phyloP scores from a whole-genome alignment of 2,329 filamentous ascomycete genomes.

The Fusarium agapanthi region DNA sequence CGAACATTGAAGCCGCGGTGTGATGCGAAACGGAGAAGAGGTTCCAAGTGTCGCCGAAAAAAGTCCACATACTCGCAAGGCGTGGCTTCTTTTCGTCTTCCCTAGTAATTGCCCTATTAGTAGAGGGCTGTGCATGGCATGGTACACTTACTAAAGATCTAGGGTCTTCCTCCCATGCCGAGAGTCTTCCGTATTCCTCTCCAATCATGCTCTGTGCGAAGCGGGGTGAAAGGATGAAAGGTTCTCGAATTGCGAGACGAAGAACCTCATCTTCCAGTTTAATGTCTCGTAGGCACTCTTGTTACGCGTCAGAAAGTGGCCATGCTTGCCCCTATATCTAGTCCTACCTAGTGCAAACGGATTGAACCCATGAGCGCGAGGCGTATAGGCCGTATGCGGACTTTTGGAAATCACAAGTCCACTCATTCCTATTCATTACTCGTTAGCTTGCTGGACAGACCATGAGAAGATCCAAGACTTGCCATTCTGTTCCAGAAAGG shows the following conservation, averaged over 20 bases:
- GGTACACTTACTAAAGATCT: fast-evolving
- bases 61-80: not conserved
- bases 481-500: not conserved
- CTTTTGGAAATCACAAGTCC: not conserved
- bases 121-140: fast-evolving
- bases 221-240: not conserved
- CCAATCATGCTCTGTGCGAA: not conserved
- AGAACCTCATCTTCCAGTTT: not conserved
- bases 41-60: not conserved
- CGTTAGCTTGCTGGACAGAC: not conserved
- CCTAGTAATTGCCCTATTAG: fast-evolving
- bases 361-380: not conserved
- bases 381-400: fast-evolving
- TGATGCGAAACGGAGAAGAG: not conserved
- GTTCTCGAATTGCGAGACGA: not conserved
- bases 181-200: not conserved
- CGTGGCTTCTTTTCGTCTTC: not conserved
- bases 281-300: not conserved
- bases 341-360: not conserved
- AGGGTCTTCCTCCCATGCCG: not conserved
- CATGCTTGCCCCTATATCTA: fast-evolving
- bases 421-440: not conserved
- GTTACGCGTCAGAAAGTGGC: no score
- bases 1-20: not conserved
- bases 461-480: fast-evolving